Evolutionary conservation across 495 filamentous ascomycete genomes (phyloP).

Genomic region (Neohortaea acidophila): DNA sequence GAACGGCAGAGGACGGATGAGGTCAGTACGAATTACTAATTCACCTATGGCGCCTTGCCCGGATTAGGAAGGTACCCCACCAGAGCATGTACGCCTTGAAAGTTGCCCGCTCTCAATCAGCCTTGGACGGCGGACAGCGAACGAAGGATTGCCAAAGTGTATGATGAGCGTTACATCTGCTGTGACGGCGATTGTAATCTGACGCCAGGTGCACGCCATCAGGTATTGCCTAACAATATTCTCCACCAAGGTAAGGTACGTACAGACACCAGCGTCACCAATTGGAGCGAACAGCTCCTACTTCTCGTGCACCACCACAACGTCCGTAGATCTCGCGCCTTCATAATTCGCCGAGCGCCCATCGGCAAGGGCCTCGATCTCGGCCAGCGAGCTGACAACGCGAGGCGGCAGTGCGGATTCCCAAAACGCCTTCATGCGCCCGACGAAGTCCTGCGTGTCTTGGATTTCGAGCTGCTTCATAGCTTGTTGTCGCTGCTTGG

Average conservation of each 20-base stretch:
- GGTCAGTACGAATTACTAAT: neutral
- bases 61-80: neutral
- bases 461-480: neutral
- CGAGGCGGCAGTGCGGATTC: no score
- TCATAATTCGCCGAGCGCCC: no score
- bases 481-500: neutral
- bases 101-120: neutral
- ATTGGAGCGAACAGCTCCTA: no score
- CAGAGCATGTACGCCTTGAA: neutral
- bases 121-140: no score
- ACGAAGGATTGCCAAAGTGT: no score
- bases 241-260: neutral
- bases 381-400: no score
- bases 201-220: no score
- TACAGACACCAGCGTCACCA: neutral
- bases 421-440: neutral
- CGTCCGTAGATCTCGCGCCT: neutral
- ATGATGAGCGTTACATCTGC: no score
- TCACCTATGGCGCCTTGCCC: neutral
- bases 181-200: neutral
- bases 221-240: neutral
- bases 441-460: neutral
- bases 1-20: neutral
- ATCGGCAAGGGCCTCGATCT: no score
- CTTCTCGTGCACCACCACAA: conserved; percentile 6